phyloP scores from a whole-genome alignment of 192 early-diverging fungal genomes.

The Coemansia sp. region DNA sequence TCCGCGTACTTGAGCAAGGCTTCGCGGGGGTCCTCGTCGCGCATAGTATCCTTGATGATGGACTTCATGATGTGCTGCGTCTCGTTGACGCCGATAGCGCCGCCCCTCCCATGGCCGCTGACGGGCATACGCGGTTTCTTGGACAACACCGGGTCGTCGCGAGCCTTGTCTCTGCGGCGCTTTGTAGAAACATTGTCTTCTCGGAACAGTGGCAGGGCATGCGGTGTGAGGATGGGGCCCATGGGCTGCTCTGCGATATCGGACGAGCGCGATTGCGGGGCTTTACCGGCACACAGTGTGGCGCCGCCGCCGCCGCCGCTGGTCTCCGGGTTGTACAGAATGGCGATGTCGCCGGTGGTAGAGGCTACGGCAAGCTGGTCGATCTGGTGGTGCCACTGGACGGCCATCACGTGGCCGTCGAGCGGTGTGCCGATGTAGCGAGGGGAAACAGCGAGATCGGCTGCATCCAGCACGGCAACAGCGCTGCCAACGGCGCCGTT shows the following conservation, averaged over 20 bases:
- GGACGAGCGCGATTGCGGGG: background rate
- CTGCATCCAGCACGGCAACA: constrained; percentile 19
- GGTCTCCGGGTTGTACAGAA: constrained; percentile 71
- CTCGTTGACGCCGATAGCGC: constrained; percentile 77
- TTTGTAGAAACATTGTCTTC: constrained; percentile 68
- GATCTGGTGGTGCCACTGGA: constrained; percentile 83
- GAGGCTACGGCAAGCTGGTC: constrained; percentile 88
- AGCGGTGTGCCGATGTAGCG: background rate
- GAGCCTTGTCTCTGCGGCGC: constrained; percentile 70
- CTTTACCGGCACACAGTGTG: constrained; percentile 65
- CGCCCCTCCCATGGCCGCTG: constrained; percentile 78
- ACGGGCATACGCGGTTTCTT: constrained; percentile 62
- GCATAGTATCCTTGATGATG: constrained; percentile 67
- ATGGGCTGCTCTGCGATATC: background rate
- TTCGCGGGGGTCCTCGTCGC: constrained; percentile 90
- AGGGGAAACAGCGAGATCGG: constrained; percentile 3
- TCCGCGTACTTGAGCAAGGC: constrained; percentile 86
- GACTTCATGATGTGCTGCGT: constrained; percentile 86
- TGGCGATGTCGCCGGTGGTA: constrained; percentile 69
- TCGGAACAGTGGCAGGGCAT: constrained; percentile 84
- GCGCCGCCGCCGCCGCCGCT: constrained; percentile 81
- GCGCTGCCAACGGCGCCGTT: background rate
- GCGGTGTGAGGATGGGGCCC: constrained; percentile 81
- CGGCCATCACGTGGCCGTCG: constrained; percentile 60
- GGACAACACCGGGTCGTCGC: constrained; percentile 68